Evolutionary conservation across 495 filamentous ascomycete genomes (phyloP), one percentile per base, ranked within the genome.

Genomic region (Pseudevernia furfuracea): DNA sequence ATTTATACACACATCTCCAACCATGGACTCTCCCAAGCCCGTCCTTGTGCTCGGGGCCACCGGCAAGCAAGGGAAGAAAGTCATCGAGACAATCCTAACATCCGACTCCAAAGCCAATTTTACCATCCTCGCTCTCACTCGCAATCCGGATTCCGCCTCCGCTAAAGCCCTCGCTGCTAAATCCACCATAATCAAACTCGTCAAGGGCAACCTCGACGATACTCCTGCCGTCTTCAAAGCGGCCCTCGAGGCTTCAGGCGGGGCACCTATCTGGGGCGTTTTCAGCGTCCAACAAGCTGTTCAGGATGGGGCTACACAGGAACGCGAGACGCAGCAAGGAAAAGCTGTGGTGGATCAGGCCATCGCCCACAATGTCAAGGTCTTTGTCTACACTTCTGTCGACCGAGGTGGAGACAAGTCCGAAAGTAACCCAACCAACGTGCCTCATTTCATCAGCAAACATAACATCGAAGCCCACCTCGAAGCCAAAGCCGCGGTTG

Each of bases 11-110:
- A 46, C n/a, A 11, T n/a, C 12, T 38, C 10, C 21, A 59, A 65
- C 8, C 21, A 65, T 68, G 59, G 37, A 49, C 59, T 52, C 34
- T 28, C 41, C 58, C 25, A 68, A 69, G 38, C 43, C 76, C n/a
- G 70, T 88, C 59, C 79, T 89, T 53, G 72, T 91, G 63, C 85
- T 86, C 28, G 88, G 88, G 25, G 88, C 86, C 7, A 92, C 86
- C 1, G 87, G 87, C 71, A 82, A 88, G 66, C 89, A 91, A 73
- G 89, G 89, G 62, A 80, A 84, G 36, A 78, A 81, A 17, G 73
- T 86, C 41, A 77, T 92, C 68, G 72, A 80, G 6, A 81, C 78
- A 59, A 82, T 91, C 39, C 73, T 86, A 23, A 57, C 68, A 19
- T 66, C 72, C 34, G 73, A 75, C 8, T 57, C 75, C 48, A 55